These are phyloP conservation scores for Diutina catenulata DNA, from an alignment of 1,139 yeast genomes.

Conservation along the genomic window DNA sequence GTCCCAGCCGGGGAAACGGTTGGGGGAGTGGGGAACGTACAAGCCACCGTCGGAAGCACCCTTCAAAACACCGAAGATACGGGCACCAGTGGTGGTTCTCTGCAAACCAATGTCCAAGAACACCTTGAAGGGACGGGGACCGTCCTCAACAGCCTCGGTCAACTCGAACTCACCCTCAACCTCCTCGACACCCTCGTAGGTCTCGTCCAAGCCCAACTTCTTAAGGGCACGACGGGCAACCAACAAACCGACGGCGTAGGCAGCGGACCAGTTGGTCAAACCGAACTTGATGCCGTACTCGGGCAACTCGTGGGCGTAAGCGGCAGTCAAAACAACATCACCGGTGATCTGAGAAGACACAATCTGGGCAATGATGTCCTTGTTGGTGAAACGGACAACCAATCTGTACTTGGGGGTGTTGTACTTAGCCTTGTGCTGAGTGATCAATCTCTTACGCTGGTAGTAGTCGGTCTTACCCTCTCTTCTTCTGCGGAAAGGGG, in stretches of 20 bases:
- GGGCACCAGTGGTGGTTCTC: constrained; percentile 99
- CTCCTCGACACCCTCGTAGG: constrained; percentile 98
- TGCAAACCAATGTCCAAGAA: constrained; percentile 99
- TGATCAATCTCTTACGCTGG: constrained; percentile 99
- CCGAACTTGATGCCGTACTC: constrained; percentile 96
- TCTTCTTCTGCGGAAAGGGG: constrained; percentile 99
- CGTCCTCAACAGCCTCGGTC: constrained; percentile 99
- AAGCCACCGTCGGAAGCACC: constrained; percentile 99
- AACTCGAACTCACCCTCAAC: constrained; percentile 98
- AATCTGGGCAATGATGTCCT: constrained; percentile 96
- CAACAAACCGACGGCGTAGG: constrained; percentile 97
- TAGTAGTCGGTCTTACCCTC: constrained; percentile 99
- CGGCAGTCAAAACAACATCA: constrained; percentile 93
- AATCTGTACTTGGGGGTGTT: constrained; percentile 99
- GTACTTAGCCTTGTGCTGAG: constrained; percentile 99
- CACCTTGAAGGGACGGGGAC: constrained; percentile 99
- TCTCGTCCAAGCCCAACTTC: constrained; percentile 97
- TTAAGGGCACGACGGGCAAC: constrained; percentile 99
- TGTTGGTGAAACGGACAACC: constrained; percentile 99
- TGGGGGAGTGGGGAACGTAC: constrained; percentile 98
- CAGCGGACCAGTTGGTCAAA: constrained; percentile 99
- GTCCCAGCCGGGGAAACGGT: constrained; percentile 99
- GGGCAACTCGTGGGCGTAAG: constrained; percentile 98
- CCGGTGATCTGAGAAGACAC: constrained; percentile 95
- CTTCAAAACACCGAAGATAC: constrained; percentile 98